These are phyloP conservation scores for Monilinia aucupariae DNA, from an alignment of 2,329 filamentous ascomycete genomes.

Conservation along the genomic window DNA sequence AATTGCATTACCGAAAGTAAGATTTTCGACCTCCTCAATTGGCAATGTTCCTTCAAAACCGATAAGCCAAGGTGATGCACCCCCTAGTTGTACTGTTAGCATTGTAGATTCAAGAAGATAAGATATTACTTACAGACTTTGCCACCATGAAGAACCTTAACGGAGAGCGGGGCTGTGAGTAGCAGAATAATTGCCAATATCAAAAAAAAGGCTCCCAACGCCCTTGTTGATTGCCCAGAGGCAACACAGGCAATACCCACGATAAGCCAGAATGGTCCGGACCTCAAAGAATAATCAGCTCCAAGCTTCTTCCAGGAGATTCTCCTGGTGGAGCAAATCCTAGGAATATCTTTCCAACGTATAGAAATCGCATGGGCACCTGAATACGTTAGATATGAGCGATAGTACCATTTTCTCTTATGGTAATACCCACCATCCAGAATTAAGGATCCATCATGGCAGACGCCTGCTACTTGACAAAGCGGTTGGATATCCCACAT, in stretches of 20 bases:
- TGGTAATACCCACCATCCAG: conserved; percentile 25
- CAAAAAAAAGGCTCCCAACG: conserved; percentile 15
- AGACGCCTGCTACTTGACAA: conserved; percentile 35
- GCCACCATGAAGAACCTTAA: conserved; percentile 20
- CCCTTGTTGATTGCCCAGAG: neutral
- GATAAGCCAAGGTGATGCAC: conserved; percentile 17
- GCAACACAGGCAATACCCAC: neutral
- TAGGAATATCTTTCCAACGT: conserved; percentile 34
- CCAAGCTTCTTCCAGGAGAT: conserved; percentile 13
- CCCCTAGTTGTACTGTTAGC: conserved; percentile 2
- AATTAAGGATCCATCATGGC: conserved; percentile 33
- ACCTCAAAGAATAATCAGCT: conserved; percentile 1
- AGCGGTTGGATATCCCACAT: conserved; percentile 36
- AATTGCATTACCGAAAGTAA: conserved; percentile 23
- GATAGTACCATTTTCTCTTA: no score
- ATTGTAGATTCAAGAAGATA: neutral
- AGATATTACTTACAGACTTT: conserved; percentile 17
- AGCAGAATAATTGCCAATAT: conserved; percentile 16
- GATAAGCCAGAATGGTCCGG: conserved; percentile 9
- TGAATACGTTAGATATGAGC: no score
- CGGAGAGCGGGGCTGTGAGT: conserved; percentile 17
- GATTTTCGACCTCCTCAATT: conserved; percentile 13
- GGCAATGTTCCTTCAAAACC: conserved; percentile 24
- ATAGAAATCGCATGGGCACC: conserved; percentile 32
- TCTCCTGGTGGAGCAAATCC: conserved; percentile 10